phyloP scores from a whole-genome alignment of 2,329 filamentous ascomycete species.

The Beauveria pseudobassiana region DNA sequence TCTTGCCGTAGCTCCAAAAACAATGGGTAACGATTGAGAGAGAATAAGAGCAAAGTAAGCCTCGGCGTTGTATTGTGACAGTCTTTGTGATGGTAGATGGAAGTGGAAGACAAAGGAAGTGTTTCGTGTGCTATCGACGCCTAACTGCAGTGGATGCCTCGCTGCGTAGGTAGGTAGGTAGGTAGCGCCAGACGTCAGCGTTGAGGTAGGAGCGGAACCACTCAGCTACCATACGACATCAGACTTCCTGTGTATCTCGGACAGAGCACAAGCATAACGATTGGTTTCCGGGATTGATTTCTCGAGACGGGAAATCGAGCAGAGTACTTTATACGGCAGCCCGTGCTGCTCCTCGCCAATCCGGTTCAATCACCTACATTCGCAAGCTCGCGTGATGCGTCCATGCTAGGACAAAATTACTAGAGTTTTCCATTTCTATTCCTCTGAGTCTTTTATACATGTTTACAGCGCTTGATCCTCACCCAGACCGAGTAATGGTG shows the following conservation, averaged over 20 bases:
- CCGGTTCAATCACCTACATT: neutral
- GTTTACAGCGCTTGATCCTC: constrained; percentile 16
- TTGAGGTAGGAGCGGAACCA: constrained; percentile 1
- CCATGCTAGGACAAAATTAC: neutral
- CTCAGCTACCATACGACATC: neutral
- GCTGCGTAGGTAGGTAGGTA: neutral
- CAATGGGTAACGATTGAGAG: neutral
- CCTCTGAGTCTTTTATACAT: constrained; percentile 12
- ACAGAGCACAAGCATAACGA: neutral
- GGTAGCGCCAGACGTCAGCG: neutral
- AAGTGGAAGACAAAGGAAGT: neutral
- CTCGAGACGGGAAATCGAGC: neutral
- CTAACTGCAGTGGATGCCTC: constrained; percentile 7
- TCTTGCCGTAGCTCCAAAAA: neutral
- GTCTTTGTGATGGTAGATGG: neutral
- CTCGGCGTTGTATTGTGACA: neutral
- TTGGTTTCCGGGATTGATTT: no score
- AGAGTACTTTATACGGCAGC: neutral
- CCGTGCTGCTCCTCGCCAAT: neutral
- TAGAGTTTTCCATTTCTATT: constrained; percentile 8
- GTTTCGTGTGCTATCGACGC: neutral
- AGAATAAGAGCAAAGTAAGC: neutral
- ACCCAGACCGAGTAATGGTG: constrained; percentile 15
- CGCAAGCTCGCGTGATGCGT: neutral
- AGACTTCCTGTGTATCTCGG: neutral